Evolutionary conservation across 768 basidiomycete species (phyloP).

Genomic region (Dacryopinax primogenitus): DNA sequence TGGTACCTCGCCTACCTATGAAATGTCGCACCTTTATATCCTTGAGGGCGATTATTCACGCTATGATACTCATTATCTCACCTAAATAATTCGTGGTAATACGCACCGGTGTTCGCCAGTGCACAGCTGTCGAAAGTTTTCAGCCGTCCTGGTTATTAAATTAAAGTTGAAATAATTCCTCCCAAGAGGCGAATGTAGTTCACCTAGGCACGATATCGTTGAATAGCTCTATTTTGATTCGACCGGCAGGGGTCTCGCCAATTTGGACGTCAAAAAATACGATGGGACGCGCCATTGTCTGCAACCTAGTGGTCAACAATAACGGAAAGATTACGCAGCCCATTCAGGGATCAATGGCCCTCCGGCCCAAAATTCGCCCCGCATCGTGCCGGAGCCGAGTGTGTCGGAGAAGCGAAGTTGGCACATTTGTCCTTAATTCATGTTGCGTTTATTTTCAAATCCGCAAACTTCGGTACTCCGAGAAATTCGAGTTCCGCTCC

Average conservation of each 20-base stretch:
- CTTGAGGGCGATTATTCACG: slow-evolving; percentile 73
- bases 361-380: no score
- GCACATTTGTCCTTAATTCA: background rate
- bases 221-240: slow-evolving; percentile 96
- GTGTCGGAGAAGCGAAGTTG: background rate
- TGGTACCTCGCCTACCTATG: slow-evolving; percentile 51
- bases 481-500: no score
- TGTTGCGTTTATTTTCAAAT: no score
- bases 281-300: slow-evolving; percentile 45
- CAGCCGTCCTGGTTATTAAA: slow-evolving; percentile 57
- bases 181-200: slow-evolving; percentile 21
- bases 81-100: background rate
- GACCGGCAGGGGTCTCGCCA: slow-evolving; percentile 88
- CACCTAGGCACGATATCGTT: slow-evolving; percentile 92
- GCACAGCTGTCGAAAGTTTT: slow-evolving; percentile 95
- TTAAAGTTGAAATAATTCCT: slow-evolving; percentile 3
- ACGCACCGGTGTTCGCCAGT: slow-evolving; percentile 87
- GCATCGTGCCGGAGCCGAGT: background rate
- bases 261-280: slow-evolving; percentile 97
- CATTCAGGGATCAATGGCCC: no score
- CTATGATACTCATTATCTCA: slow-evolving; percentile 26
- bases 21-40: slow-evolving; percentile 83
- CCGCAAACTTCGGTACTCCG: background rate
- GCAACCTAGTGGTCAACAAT: no score
- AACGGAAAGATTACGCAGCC: no score